phyloP scores from a whole-genome alignment of 345 rosid genomes.

The Turritis glabra region DNA sequence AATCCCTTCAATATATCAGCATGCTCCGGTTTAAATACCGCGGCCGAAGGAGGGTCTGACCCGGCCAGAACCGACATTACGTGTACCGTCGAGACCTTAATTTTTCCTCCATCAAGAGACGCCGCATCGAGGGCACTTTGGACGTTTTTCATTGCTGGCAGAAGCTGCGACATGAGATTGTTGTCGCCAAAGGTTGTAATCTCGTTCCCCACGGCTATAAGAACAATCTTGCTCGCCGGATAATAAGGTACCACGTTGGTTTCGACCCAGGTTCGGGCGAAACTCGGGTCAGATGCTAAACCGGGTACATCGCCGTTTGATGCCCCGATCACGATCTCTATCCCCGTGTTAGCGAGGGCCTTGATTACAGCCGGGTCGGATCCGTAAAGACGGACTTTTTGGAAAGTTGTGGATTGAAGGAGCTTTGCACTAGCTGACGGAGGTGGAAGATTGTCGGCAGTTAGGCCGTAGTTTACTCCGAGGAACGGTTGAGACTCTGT shows the following conservation, averaged over 20 bases:
- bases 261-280: constrained; percentile 66
- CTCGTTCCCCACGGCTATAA: constrained; percentile 82
- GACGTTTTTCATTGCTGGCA: constrained; percentile 82
- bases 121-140: constrained; percentile 65
- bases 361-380: constrained; percentile 70
- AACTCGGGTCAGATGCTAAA: constrained; percentile 66
- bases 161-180: constrained; percentile 56
- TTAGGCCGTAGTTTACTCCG: constrained; percentile 84
- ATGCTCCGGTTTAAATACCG: constrained; percentile 51
- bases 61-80: constrained; percentile 63
- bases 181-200: constrained; percentile 50
- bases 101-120: constrained; percentile 62
- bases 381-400: constrained; percentile 76
- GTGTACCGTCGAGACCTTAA: constrained; percentile 84
- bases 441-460: constrained; percentile 81
- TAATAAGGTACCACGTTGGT: constrained; percentile 70
- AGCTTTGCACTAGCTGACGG: constrained; percentile 75
- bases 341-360: constrained; percentile 74
- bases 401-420: constrained; percentile 68
- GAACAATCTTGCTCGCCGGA: constrained; percentile 78
- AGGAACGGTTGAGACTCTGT: constrained; percentile 73
- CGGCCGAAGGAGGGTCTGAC: constrained; percentile 83
- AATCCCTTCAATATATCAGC: constrained; percentile 65
- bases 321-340: constrained; percentile 71
- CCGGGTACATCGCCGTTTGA: constrained; percentile 75